These are phyloP conservation scores for Agarophyton chilense DNA, from an alignment of 23 red algal species.

Conservation along the genomic window DNA sequence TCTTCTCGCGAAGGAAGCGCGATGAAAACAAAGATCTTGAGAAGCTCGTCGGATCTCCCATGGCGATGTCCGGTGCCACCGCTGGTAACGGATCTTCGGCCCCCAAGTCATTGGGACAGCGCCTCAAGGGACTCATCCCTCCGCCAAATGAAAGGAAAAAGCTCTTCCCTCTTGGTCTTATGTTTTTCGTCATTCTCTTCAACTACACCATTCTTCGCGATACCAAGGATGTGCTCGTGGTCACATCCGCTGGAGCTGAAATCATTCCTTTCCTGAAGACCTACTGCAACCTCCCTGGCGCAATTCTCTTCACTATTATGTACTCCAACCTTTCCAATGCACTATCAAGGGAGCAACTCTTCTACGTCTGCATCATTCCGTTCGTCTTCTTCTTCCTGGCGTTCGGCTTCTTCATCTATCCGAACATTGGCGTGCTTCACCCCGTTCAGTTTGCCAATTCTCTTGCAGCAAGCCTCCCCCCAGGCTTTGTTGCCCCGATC, in stretches of 20 bases:
- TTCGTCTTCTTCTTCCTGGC: conserved; percentile 94
- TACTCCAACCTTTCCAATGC: conserved; percentile 94
- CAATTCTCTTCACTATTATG: conserved; percentile 89
- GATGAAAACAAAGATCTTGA: conserved; percentile 35
- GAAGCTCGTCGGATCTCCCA: conserved; percentile 25
- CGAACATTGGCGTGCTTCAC: conserved; percentile 80
- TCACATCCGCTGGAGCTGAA: conserved; percentile 95
- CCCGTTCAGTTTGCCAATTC: conserved; percentile 70
- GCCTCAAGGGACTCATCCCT: conserved; percentile 60
- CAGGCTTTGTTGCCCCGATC: conserved; percentile 76
- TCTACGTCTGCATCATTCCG: conserved; percentile 95
- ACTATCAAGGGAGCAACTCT: conserved; percentile 85
- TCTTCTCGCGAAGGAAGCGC: conserved; percentile 36
- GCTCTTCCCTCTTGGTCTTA: conserved; percentile 90
- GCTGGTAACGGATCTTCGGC: conserved; percentile 48
- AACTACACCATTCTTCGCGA: conserved; percentile 99
- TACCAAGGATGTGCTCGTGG: conserved; percentile 99
- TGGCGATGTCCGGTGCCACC: conserved; percentile 55
- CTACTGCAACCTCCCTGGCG: conserved; percentile 96
- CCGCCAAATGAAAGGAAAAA: conserved; percentile 89
- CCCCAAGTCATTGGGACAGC: conserved; percentile 32
- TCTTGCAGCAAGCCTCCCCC: conserved; percentile 68
- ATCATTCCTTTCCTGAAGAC: conserved; percentile 99
- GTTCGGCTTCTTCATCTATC: conserved; percentile 92
- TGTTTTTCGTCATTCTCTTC: conserved; percentile 99